Base-by-base conservation (phyloP, 108 stramenopile genomes). In the Chaetoceros muelleri region DNA sequence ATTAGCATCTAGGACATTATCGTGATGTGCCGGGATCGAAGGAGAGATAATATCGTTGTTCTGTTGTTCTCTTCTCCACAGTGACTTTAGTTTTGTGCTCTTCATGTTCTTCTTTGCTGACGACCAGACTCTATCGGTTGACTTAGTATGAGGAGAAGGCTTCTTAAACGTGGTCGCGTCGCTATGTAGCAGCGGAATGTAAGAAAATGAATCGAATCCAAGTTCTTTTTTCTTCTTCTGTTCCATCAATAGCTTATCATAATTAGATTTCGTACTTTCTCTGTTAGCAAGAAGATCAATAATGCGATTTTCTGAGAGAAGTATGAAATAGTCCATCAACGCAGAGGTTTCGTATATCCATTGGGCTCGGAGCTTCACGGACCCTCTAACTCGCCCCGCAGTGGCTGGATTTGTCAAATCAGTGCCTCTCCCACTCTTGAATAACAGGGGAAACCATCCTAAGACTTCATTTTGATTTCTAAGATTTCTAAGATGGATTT, bases 381-480 rank as follows among this genome's bases (percentile, higher is more conserved):
- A 85, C 10, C 93, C 93, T 52, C 85, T 57, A 59, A 76, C 60
- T 40, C 57, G 69, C 46, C 87, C 73, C 2, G 75, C 80, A 21
- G 78, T 51, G 30, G 72, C 61, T 52, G 49, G 44, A 25, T 62
- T 67, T 19, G 75, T 76, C 13, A 83, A 25, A 30, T 81, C 87
- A 56, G 34, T 40, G 5, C 72, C 58, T n/a, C 74, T 68, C 18
- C 88, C 92, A 22, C 80, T 69, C 30, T 75, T 69, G 26, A 81
- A 82, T 31, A 80, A 68, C 23, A 95, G 57, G 25, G 94, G 94
- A 59, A 75, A 95, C 94, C 94, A 95, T 0, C 90, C 94, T 21
- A 86, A 65, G 22, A 73, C 53, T 56, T 85, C 85, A 52, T 77
- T 56, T 54, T 95, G 87, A 55, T 74, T 65, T 54, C 68, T 65